A percentile compares a stretch with the other conserved stretches of the same genome.
Evolutionary conservation across 1,139 yeast species (phyloP).

Genomic region (Pneumocystis jirovecii): DNA sequence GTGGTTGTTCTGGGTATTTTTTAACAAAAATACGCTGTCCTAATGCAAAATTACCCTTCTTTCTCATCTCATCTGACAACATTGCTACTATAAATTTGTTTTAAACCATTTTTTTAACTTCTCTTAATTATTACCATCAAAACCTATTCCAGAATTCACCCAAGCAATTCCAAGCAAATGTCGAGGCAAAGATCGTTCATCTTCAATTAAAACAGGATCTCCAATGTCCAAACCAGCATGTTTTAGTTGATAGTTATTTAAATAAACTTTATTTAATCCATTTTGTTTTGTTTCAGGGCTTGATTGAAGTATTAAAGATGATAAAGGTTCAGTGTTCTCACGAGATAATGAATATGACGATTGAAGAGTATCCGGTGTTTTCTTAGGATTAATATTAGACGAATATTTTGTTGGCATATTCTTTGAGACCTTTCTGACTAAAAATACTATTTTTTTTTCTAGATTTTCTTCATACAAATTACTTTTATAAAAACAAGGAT

Average conservation of each 20-base stretch:
- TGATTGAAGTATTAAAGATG: neutral
- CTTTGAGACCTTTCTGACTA: neutral
- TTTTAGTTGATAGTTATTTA: neutral
- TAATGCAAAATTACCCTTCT: neutral
- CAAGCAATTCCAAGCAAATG: neutral
- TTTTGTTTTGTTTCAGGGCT: neutral
- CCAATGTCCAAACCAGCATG: neutral
- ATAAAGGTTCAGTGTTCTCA: neutral
- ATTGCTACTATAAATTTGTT: neutral
- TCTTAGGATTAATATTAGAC: neutral
- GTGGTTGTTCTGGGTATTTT: neutral
- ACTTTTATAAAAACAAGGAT: neutral
- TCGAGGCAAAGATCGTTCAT: neutral
- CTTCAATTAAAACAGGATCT: neutral
- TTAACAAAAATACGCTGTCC: neutral
- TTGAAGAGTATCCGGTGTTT: neutral
- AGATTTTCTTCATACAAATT: neutral
- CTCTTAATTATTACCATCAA: neutral
- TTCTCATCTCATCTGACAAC: neutral
- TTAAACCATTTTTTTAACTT: neutral
- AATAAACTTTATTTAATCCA: neutral
- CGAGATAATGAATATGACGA: neutral
- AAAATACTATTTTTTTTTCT: neutral
- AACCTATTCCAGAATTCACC: neutral
- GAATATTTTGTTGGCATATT: neutral